Evolutionary conservation across 1,139 yeast species (phyloP), one percentile per base, ranked within the genome.

Genomic region (Blastobotrys indianensis): DNA sequence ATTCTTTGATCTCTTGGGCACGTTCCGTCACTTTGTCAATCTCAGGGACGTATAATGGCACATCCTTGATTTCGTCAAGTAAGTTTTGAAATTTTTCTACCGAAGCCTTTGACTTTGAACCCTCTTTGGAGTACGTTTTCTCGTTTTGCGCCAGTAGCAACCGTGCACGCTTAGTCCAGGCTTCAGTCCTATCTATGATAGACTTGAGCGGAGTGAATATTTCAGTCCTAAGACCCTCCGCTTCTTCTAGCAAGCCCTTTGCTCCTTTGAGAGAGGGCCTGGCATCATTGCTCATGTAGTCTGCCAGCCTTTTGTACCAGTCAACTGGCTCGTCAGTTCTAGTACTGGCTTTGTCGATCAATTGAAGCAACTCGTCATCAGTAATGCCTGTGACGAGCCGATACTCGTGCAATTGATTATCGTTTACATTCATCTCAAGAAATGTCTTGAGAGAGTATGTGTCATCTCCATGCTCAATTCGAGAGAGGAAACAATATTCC

Each of bases 1-100:
- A 84, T 42, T 72, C 71, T 44, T 70, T 72, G 39, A 84, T 73
- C 53, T 79, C 84, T 32, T 59, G 63, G 17, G 75, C 74, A 44
- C 80, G 72, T 51, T 77, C 82, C 9, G 73, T 52, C 7, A 84
- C 63, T 54, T 76, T 80, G n/a, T 76, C 81, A 48, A 79, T 70
- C 58, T 83, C 92, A 1, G 78, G 72, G 32, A 79, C 68, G 2
- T 72, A 62, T 48, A 83, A 77, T 20, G 76, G 73, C 44, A 82
- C 58, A 0, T 61, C 55, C 1, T 80, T 76, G 6, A 82, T 75
- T 42, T 69, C 70, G 9, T 67, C 69, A 6, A 82, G 60, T 20
- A 84, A 56, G 2, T 43, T 44, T 43, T 69, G 66, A 32, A 74
- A 56, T 16, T 57, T 54, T 4, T 55, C 57, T 2, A 62, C 60